A percentile compares a stretch with the other conserved stretches of the same genome.
Conservation (phyloP, 768 basidiomycete genomes). For the Tulasnella sp. region DNA sequence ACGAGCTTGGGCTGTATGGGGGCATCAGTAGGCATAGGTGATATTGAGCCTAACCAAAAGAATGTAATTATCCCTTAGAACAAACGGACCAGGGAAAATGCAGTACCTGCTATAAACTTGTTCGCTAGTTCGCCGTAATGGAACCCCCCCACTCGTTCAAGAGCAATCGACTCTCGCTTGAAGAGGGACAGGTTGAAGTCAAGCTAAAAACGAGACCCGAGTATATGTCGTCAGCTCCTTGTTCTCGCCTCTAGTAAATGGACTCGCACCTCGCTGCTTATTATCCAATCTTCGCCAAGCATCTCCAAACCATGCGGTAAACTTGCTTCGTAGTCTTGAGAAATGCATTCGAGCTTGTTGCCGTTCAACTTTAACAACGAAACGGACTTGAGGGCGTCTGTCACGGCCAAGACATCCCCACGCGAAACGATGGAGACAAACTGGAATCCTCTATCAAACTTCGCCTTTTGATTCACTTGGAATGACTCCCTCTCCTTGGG, state of each 20-base stretch:
- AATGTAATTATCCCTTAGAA: not conserved
- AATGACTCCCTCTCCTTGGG: constrained; percentile 29
- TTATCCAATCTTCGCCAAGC: constrained; percentile 45
- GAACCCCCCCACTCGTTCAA: constrained; percentile 63
- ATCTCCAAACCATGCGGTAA: constrained; percentile 65
- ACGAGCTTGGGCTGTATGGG: constrained; percentile 51
- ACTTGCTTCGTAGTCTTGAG: constrained; percentile 66
- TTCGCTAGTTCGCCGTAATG: constrained; percentile 71
- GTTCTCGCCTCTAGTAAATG: not conserved
- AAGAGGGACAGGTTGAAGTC: constrained; percentile 63
- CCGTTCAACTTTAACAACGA: constrained; percentile 52
- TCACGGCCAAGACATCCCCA: constrained; percentile 52
- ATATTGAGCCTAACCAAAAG: constrained; percentile 46
- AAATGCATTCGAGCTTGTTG: constrained; percentile 45
- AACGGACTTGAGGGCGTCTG: constrained; percentile 74
- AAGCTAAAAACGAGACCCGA: constrained; percentile 37
- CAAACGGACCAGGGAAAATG: not conserved
- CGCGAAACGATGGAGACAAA: constrained; percentile 57
- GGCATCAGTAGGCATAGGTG: constrained; percentile 36
- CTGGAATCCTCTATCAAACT: constrained; percentile 79
- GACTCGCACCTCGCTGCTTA: constrained; percentile 66
- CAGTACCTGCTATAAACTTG: constrained; percentile 59
- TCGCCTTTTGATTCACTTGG: constrained; percentile 39
- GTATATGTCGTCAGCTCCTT: not conserved
- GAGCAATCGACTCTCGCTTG: constrained; percentile 39